Conservation (phyloP, 208 protist genomes). For the Trypanosoma scelopori region DNA sequence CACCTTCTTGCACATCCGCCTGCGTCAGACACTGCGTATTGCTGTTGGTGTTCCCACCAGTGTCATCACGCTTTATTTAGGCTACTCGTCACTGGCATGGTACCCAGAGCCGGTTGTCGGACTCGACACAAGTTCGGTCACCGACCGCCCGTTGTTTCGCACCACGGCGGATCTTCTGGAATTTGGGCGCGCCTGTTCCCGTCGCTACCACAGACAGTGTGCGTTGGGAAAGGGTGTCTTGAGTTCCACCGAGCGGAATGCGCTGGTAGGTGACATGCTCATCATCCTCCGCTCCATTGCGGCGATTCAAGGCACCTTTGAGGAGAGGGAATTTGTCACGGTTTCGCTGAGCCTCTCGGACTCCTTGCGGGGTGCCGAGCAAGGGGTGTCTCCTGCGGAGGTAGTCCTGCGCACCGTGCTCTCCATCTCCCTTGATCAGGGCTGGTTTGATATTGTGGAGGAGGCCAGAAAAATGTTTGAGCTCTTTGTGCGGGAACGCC, state of each 20-base stretch:
- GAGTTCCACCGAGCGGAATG: conserved; percentile 28
- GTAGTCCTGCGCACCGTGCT: conserved; percentile 51
- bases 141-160: conserved; percentile 22
- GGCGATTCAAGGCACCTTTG: conserved; percentile 40
- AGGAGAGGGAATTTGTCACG: conserved; percentile 50
- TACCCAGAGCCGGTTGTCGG: conserved; percentile 36
- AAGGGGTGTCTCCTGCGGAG: conserved; percentile 44
- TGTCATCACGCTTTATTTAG: conserved; percentile 34
- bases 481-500: conserved; percentile 41
- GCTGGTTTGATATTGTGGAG: conserved; percentile 63
- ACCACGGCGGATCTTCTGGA: conserved; percentile 32
- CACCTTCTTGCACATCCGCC: conserved; percentile 27
- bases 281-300: conserved; percentile 40
- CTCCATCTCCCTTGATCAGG: conserved; percentile 49
- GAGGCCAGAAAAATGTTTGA: conserved; percentile 43
- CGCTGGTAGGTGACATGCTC: conserved; percentile 39
- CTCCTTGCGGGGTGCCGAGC: conserved; percentile 6
- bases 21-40: conserved; percentile 41
- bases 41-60: conserved; percentile 37
- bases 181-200: conserved; percentile 26
- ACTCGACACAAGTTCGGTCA: conserved; percentile 39
- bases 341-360: conserved; percentile 8
- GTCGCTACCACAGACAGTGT: conserved; percentile 13
- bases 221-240: background rate
- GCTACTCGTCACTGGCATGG: conserved; percentile 20